phyloP scores from a whole-genome alignment of 2,329 filamentous ascomycete genomes.

The Botrytis galanthina region DNA sequence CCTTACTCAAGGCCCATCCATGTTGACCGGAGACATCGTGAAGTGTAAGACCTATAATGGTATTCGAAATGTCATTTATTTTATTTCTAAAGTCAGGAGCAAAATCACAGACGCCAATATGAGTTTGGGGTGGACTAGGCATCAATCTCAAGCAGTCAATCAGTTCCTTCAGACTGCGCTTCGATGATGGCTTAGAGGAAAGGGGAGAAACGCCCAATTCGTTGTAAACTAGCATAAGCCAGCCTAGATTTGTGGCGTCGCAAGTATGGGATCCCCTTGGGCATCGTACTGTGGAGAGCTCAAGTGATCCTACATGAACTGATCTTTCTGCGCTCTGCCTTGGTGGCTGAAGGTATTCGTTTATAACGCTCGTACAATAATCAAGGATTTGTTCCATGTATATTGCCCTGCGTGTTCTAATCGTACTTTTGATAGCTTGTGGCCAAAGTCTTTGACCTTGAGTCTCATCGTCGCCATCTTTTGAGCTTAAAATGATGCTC shows the following conservation, averaged over 20 bases:
- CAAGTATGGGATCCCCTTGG: slow-evolving; percentile 51
- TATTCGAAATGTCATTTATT: slow-evolving; percentile 52
- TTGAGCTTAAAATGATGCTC: slow-evolving; percentile 47
- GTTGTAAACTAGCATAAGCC: slow-evolving; percentile 52
- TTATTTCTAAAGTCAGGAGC: slow-evolving; percentile 47
- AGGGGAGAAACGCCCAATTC: slow-evolving; percentile 46
- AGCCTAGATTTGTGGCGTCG: slow-evolving; percentile 53
- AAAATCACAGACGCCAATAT: slow-evolving; percentile 50
- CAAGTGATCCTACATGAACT: slow-evolving; percentile 29
- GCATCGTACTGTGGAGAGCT: slow-evolving; percentile 46
- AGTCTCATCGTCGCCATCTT: slow-evolving; percentile 45
- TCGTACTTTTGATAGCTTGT: slow-evolving; percentile 46
- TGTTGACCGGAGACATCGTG: slow-evolving; percentile 48
- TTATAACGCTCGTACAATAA: slow-evolving; percentile 45
- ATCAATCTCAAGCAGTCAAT: slow-evolving; percentile 46
- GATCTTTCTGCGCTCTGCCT: slow-evolving; percentile 22
- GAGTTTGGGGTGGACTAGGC: slow-evolving; percentile 45
- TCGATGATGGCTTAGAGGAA: slow-evolving; percentile 38
- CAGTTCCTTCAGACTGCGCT: slow-evolving; percentile 47
- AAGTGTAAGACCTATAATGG: slow-evolving; percentile 49
- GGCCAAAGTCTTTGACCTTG: slow-evolving; percentile 47
- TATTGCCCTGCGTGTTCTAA: slow-evolving; percentile 48
- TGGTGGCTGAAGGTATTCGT: slow-evolving; percentile 46
- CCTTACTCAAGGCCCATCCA: slow-evolving; percentile 50
- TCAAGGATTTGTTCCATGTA: slow-evolving; percentile 52